Conservation (phyloP, 2,329 filamentous ascomycete species). For the Cladosporium sp. region DNA sequence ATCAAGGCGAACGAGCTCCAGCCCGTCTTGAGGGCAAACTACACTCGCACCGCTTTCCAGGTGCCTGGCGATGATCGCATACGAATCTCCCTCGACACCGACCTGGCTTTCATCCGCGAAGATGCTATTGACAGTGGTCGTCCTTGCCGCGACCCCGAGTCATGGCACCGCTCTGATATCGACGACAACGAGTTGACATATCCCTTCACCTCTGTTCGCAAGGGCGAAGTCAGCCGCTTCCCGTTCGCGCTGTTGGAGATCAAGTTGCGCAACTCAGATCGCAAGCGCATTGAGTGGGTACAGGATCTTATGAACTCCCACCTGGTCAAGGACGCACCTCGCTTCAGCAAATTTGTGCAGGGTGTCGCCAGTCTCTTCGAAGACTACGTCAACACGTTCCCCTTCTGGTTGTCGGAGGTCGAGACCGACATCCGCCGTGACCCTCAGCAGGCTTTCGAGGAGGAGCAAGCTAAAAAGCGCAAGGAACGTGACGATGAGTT, state of each 20-base stretch:
- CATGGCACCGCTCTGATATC: slow-evolving; percentile 91
- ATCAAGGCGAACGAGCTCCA: slow-evolving; percentile 72
- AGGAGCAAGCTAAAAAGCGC: slow-evolving; percentile 79
- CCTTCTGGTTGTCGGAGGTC: slow-evolving; percentile 90
- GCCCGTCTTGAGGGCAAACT: slow-evolving; percentile 86
- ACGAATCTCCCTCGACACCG: slow-evolving; percentile 87
- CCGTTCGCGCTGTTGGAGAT: slow-evolving; percentile 90
- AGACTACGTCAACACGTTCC: slow-evolving; percentile 88
- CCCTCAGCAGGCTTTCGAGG: slow-evolving; percentile 82
- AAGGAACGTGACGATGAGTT: slow-evolving; percentile 81
- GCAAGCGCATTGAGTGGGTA: slow-evolving; percentile 78
- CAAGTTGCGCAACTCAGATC: slow-evolving; percentile 59
- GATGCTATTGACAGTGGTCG: slow-evolving; percentile 71
- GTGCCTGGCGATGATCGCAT: slow-evolving; percentile 89
- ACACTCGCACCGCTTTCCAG: slow-evolving; percentile 91
- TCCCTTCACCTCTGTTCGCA: slow-evolving; percentile 81
- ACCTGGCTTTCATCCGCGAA: slow-evolving; percentile 79
- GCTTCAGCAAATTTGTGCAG: slow-evolving; percentile 96
- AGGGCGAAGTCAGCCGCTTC: slow-evolving; percentile 86
- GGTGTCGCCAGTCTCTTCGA: slow-evolving; percentile 89
- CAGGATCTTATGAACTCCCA: slow-evolving; percentile 90
- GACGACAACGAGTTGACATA: slow-evolving; percentile 78
- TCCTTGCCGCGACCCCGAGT: slow-evolving; percentile 81
- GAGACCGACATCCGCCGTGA: slow-evolving; percentile 93
- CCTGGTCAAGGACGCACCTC: slow-evolving; percentile 80